Evolutionary conservation across 1,284 basidiomycete genomes (phyloP).

Genomic region (Pseudozyma sp.): DNA sequence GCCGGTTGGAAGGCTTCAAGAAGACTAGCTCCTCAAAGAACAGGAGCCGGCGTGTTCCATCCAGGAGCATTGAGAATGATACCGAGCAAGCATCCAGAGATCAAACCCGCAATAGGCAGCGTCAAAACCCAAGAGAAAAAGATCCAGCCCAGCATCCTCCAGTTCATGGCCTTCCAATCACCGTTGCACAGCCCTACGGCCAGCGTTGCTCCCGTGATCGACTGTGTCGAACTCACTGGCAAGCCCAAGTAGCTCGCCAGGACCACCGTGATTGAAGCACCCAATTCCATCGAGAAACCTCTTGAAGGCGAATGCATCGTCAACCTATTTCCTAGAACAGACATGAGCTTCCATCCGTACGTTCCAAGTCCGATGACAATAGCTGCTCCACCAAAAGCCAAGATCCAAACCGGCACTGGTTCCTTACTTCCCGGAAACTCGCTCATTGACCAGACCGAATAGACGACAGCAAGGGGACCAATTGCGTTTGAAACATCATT

Average conservation of each 20-base stretch:
- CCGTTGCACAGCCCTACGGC: slow-evolving; percentile 44
- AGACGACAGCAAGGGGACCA: slow-evolving; percentile 50
- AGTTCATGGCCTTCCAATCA: slow-evolving; percentile 38
- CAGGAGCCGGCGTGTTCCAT: slow-evolving; percentile 40
- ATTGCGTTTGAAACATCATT: slow-evolving; percentile 54
- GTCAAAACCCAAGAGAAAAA: slow-evolving; percentile 54
- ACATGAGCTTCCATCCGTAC: slow-evolving; percentile 51
- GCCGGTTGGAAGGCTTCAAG: too few relatives aligned
- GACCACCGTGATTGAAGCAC: slow-evolving; percentile 44
- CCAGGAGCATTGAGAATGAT: slow-evolving; percentile 50
- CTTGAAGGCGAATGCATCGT: slow-evolving; percentile 52
- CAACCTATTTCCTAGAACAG: slow-evolving; percentile 49
- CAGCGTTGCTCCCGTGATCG: slow-evolving; percentile 47
- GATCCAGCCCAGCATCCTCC: slow-evolving; percentile 44
- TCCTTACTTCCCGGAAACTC: slow-evolving; percentile 22
- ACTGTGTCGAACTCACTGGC: slow-evolving; percentile 47
- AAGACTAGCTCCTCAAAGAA: slow-evolving; percentile 7
- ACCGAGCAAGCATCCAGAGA: slow-evolving; percentile 39
- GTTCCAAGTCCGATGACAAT: slow-evolving; percentile 47
- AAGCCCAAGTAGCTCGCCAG: slow-evolving; percentile 30
- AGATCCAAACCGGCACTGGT: slow-evolving; percentile 44
- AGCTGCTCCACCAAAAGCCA: slow-evolving; percentile 38
- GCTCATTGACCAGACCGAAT: slow-evolving; percentile 36
- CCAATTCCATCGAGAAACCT: slow-evolving; percentile 54
- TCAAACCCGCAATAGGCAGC: slow-evolving; percentile 45